A percentile compares a stretch with the other conserved stretches of the same genome.
Evolutionary conservation across 345 rosid genomes (phyloP).

Genomic region (Melaleuca alternifolia): DNA sequence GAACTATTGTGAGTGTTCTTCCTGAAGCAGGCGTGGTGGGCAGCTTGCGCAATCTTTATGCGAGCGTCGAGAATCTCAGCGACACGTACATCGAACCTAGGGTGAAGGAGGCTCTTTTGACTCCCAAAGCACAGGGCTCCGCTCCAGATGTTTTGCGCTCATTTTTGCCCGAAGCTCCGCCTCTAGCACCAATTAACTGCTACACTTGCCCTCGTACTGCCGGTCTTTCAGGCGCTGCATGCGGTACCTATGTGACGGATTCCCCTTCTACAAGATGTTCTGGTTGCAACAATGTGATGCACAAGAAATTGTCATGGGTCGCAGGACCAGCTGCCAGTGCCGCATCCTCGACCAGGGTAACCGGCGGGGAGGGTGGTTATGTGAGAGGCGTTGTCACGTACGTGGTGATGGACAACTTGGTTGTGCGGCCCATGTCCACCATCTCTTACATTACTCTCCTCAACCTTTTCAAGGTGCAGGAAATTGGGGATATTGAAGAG

Average conservation of each 20-base stretch:
- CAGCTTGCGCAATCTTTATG: not conserved
- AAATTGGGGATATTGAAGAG: not conserved
- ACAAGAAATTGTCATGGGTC: not conserved
- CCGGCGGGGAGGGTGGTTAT: not conserved
- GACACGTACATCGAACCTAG: not conserved
- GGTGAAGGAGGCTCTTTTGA: not conserved
- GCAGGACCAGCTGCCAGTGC: not conserved
- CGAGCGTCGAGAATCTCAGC: not conserved
- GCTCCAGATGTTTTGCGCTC: not conserved
- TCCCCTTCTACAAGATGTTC: not conserved
- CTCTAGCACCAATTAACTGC: not conserved
- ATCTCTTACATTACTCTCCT: not conserved
- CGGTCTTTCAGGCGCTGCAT: not conserved
- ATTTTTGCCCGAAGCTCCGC: not conserved
- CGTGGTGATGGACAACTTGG: slow-evolving; percentile 5
- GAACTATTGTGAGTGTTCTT: not conserved
- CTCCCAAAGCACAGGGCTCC: not conserved
- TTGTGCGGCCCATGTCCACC: slow-evolving; percentile 3
- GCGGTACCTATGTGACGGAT: not conserved
- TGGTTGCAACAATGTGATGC: not conserved
- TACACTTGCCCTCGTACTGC: not conserved
- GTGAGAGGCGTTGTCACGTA: not conserved
- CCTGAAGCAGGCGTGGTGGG: not conserved
- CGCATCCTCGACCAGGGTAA: not conserved
- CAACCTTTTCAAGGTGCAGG: not conserved